A percentile compares a stretch with the other conserved stretches of the same genome.
Conservation (phyloP, 257 asterid genomes). For the Gentiana dahurica region DNA sequence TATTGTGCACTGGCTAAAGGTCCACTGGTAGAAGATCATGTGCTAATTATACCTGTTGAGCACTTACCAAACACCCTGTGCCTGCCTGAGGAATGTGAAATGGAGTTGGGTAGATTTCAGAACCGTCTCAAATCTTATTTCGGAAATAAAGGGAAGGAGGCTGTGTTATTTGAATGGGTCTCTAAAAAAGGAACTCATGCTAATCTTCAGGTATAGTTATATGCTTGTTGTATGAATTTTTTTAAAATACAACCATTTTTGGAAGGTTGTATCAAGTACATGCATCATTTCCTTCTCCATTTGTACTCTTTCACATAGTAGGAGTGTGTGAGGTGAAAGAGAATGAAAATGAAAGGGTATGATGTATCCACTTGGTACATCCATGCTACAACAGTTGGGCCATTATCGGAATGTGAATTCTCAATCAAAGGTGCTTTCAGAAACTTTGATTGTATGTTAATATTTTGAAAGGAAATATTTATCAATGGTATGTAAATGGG, state of each 20-base stretch:
- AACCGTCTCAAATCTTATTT: constrained; percentile 66
- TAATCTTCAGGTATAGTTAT: constrained; percentile 69
- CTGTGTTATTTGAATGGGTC: constrained; percentile 87
- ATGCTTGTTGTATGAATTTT: constrained; percentile 1
- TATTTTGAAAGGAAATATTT: no score
- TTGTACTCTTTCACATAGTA: no score
- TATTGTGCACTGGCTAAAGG: constrained; percentile 96
- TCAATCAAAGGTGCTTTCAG: no score
- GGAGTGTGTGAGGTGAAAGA: no score
- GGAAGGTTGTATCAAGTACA: no score
- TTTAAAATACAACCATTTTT: not conserved
- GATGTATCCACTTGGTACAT: no score
- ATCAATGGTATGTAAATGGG: no score
- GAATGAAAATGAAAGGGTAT: no score
- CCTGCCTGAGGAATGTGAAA: constrained; percentile 60
- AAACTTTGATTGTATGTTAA: no score
- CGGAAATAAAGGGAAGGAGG: constrained; percentile 63
- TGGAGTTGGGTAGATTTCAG: constrained; percentile 43
- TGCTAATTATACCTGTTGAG: constrained; percentile 78
- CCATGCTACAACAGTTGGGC: no score
- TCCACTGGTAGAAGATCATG: constrained; percentile 76
- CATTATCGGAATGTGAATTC: no score
- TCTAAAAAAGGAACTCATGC: constrained; percentile 80
- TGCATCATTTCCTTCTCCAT: no score
- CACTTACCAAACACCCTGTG: constrained; percentile 75